Evolutionary conservation across 495 filamentous ascomycete genomes (phyloP).

Genomic region (Schizothecium vesticola): DNA sequence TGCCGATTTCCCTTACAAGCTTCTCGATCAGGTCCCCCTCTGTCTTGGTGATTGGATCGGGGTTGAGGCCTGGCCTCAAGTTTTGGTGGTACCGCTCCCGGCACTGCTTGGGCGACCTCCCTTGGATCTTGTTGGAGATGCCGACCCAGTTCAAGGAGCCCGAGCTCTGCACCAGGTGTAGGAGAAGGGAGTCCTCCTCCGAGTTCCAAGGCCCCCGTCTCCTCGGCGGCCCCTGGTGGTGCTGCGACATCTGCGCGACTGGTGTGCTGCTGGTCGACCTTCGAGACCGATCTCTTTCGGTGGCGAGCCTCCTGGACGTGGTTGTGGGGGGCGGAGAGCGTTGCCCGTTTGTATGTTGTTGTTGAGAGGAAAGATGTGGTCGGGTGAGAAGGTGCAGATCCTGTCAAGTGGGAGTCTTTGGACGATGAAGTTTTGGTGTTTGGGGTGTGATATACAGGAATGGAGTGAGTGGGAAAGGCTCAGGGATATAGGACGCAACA

Average conservation of each 20-base stretch:
- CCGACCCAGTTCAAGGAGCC: conserved; percentile 90
- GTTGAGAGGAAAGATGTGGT: neutral
- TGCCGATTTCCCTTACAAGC: conserved; percentile 76
- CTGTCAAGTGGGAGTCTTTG: neutral
- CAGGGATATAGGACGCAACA: neutral
- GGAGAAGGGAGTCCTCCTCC: conserved; percentile 67
- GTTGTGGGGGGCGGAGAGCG: neutral
- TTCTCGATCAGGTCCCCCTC: conserved; percentile 80
- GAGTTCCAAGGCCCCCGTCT: conserved; percentile 76
- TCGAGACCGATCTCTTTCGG: neutral
- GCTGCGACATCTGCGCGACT: neutral
- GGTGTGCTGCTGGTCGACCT: neutral
- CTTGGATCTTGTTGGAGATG: conserved; percentile 70
- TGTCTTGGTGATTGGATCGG: conserved; percentile 84
- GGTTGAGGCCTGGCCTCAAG: conserved; percentile 84
- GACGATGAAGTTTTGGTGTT: neutral
- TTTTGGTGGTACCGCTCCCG: conserved; percentile 95
- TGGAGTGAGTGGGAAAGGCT: neutral
- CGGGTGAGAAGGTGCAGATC: neutral
- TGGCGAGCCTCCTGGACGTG: neutral
- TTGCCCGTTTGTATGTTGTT: neutral
- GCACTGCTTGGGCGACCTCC: conserved; percentile 90
- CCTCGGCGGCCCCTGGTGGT: conserved; percentile 4
- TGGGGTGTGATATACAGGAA: neutral
- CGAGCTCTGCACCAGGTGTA: conserved; percentile 66